Conservation (phyloP, 1,284 basidiomycete genomes). For the Sporisorium reilianum region DNA sequence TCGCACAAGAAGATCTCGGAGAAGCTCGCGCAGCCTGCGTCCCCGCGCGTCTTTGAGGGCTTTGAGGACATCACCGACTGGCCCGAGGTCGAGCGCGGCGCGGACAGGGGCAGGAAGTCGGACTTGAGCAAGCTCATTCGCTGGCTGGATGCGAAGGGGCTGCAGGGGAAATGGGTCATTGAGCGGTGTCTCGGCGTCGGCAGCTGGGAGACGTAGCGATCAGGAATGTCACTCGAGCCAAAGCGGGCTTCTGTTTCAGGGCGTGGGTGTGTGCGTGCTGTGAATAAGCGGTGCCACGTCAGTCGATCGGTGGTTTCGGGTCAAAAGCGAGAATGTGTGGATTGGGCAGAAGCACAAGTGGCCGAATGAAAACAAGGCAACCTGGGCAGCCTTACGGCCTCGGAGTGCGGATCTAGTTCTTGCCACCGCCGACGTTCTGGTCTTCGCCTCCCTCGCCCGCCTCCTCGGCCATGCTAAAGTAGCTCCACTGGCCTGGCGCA, state of each 20-base stretch:
- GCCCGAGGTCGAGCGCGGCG: conserved; percentile 34
- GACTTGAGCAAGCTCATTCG: conserved; percentile 41
- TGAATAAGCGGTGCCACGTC: too few relatives aligned
- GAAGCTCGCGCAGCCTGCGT: conserved; percentile 22
- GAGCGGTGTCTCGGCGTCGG: conserved; percentile 34
- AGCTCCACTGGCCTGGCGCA: conserved; percentile 86
- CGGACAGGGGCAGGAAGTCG: conserved; percentile 33
- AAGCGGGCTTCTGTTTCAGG: too few relatives aligned
- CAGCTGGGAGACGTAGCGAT: conserved; percentile 28
- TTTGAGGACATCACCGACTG: conserved; percentile 51
- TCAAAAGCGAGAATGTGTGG: too few relatives aligned
- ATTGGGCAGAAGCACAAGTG: too few relatives aligned
- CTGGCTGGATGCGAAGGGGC: conserved; percentile 38
- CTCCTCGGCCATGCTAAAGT: conserved; percentile 72
- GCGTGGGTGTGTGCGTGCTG: too few relatives aligned
- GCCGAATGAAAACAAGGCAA: too few relatives aligned
- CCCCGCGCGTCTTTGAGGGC: conserved; percentile 7
- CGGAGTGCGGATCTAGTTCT: conserved; percentile 20
- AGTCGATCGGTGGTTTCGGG: too few relatives aligned
- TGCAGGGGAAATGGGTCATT: conserved; percentile 25
- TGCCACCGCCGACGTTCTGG: conserved; percentile 38
- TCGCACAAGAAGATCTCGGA: conserved; percentile 60
- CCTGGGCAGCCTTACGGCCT: too few relatives aligned
- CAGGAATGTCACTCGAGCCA: too few relatives aligned
- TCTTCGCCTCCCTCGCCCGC: conserved; percentile 61